phyloP scores from a whole-genome alignment of 2,329 filamentous ascomycete genomes.

The Curvularia sp. region DNA sequence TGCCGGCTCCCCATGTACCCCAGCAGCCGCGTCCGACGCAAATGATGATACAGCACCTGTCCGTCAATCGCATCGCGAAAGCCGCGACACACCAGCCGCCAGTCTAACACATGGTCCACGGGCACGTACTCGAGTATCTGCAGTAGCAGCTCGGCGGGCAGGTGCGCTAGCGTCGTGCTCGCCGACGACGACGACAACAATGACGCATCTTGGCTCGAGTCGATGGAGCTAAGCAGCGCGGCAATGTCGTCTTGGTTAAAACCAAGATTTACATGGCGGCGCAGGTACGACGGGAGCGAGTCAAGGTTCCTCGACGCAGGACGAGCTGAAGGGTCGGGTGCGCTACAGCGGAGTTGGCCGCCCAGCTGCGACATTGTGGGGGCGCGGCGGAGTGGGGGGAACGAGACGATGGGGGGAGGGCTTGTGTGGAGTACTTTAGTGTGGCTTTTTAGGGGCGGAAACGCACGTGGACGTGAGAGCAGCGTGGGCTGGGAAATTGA shows the following conservation, averaged over 20 bases:
- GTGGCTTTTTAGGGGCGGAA: neutral
- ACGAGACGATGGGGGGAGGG: neutral
- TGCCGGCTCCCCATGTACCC: constrained; percentile 28
- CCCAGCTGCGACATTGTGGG: constrained; percentile 15
- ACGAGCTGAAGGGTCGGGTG: neutral
- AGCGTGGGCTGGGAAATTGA: no score
- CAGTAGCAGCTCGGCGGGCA: constrained; percentile 44
- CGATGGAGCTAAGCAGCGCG: constrained; percentile 39
- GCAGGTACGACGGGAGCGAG: constrained; percentile 33
- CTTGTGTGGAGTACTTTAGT: constrained; percentile 9
- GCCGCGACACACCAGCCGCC: constrained; percentile 40
- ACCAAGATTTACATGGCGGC: constrained; percentile 32
- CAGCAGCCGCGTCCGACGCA: constrained; percentile 33
- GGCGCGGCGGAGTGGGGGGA: constrained; percentile 7
- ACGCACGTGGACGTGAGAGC: constrained; percentile 8
- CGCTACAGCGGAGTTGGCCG: no score
- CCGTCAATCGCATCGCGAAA: constrained; percentile 46
- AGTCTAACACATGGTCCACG: constrained; percentile 36
- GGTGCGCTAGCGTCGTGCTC: constrained; percentile 19
- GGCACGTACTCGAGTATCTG: constrained; percentile 40
- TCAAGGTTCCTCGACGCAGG: neutral
- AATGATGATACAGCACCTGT: constrained; percentile 31
- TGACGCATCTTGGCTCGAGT: constrained; percentile 34
- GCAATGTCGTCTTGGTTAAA: constrained; percentile 39
- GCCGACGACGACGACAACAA: neutral